phyloP scores from a whole-genome alignment of 2,329 filamentous ascomycete genomes.

The Diaporthe longicolla region DNA sequence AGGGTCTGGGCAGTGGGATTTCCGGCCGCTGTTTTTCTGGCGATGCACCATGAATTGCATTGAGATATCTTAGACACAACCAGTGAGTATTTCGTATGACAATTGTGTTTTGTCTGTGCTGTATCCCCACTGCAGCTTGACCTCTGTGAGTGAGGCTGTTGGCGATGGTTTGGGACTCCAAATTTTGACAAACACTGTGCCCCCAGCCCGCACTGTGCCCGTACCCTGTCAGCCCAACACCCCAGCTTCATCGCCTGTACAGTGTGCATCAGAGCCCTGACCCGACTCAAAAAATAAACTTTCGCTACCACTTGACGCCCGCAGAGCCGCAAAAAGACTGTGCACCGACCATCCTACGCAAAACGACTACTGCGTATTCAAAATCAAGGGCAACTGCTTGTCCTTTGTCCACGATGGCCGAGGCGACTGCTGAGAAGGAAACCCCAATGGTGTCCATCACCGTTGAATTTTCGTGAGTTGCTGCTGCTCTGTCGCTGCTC shows the following conservation, averaged over 20 bases:
- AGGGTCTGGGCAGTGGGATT: neutral
- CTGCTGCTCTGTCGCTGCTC: neutral
- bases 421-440: constrained; percentile 22
- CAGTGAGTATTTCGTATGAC: fast-evolving
- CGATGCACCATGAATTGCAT: neutral
- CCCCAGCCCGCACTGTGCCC: constrained; percentile 35
- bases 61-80: too few species aligned
- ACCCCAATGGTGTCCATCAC: constrained; percentile 64
- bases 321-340: constrained; percentile 39
- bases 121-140: neutral
- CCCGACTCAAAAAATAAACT: constrained; percentile 36
- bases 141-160: constrained; percentile 28
- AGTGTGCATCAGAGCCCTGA: constrained; percentile 8
- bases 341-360: neutral
- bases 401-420: constrained; percentile 32
- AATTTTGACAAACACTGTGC: constrained; percentile 38
- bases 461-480: constrained; percentile 71
- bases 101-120: neutral
- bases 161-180: constrained; percentile 26
- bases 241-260: constrained; percentile 2
- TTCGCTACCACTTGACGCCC: constrained; percentile 37
- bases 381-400: neutral
- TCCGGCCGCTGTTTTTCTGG: neutral
- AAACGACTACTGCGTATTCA: constrained; percentile 7
- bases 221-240: neutral